Percentiles rank a stretch among this genome's conserved stretches.
phyloP scores from a whole-genome alignment of 805 yeast genomes.

The Ogataea kodamae region DNA sequence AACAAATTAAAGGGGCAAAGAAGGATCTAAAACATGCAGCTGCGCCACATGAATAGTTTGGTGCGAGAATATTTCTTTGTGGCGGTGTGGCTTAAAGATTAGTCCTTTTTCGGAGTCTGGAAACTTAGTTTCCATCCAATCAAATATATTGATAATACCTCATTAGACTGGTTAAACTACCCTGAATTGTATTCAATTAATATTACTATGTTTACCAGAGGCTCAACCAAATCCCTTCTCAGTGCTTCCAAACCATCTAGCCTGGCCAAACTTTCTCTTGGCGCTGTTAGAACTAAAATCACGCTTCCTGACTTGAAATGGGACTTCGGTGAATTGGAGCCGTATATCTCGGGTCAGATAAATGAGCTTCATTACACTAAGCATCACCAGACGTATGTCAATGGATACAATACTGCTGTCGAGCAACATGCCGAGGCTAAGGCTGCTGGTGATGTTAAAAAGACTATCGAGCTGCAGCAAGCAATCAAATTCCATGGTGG shows the following conservation, averaged over 20 bases:
- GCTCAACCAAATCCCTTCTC: constrained; percentile 28
- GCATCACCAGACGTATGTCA: constrained; percentile 91
- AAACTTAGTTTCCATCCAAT: constrained; percentile 5
- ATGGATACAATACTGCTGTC: constrained; percentile 73
- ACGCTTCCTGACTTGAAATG: constrained; percentile 78
- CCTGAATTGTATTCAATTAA: too few species aligned
- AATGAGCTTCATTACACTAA: constrained; percentile 84
- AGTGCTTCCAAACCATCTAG: constrained; percentile 11
- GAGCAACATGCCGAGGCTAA: constrained; percentile 71
- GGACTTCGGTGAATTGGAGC: constrained; percentile 84
- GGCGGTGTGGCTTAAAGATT: too few species aligned
- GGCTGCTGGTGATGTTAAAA: constrained; percentile 52
- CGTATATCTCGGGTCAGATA: constrained; percentile 79
- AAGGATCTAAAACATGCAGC: constrained; percentile 1
- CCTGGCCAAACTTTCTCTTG: constrained; percentile 14
- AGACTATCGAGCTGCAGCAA: constrained; percentile 62
- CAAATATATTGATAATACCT: constrained; percentile 2
- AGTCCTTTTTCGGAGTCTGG: too few species aligned
- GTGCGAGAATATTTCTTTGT: constrained; percentile 2
- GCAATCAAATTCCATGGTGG: constrained; percentile 89
- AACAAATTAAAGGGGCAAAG: constrained; percentile 13
- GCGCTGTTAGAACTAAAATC: constrained; percentile 55
- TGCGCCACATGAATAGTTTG: constrained; percentile 4
- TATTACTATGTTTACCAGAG: constrained; percentile 26
- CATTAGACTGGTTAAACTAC: too few species aligned